These are phyloP conservation scores for Cucurbita ficifolia DNA, from an alignment of 306 rosid genomes.

Conservation along the genomic window DNA sequence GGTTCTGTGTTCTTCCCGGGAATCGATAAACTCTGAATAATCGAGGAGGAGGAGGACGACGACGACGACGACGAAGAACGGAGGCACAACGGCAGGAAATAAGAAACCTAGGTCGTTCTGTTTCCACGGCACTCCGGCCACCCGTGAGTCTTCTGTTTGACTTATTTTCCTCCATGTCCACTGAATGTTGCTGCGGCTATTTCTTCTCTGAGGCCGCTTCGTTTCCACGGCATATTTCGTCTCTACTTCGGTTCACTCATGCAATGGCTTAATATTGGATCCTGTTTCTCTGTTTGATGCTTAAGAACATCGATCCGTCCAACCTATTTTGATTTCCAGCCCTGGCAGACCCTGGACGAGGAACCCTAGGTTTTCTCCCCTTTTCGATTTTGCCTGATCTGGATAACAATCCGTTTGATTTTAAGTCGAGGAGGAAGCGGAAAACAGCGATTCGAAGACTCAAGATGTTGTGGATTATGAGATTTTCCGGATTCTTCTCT, in stretches of 20 bases:
- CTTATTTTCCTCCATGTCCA: constrained; percentile 17
- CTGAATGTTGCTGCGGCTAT: neutral
- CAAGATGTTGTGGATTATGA: constrained; percentile 42
- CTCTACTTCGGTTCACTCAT: constrained; percentile 8
- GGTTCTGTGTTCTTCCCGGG: constrained; percentile 6
- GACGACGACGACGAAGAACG: neutral
- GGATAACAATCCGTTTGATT: constrained; percentile 15
- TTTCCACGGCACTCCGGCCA: neutral
- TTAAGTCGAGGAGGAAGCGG: constrained; percentile 17
- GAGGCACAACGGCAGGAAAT: neutral
- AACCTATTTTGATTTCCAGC: neutral
- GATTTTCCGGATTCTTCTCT: constrained; percentile 42
- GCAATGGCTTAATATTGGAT: neutral
- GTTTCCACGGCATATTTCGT: constrained; percentile 25
- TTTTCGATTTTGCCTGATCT: constrained; percentile 6
- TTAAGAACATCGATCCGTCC: neutral
- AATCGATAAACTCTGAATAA: neutral
- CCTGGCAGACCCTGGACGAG: constrained; percentile 26
- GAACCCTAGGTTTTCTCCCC: constrained; percentile 26
- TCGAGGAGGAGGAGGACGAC: constrained; percentile 3
- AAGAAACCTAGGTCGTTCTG: too few species aligned
- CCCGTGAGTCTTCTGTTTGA: neutral
- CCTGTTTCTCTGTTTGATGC: constrained; percentile 1
- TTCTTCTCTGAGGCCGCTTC: constrained; percentile 21
- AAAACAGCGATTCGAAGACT: constrained; percentile 4